Percentiles rank a stretch among this genome's conserved stretches.
Evolutionary conservation across 148 eudicot genomes (phyloP).

Genomic region (Arbutus unedo): DNA sequence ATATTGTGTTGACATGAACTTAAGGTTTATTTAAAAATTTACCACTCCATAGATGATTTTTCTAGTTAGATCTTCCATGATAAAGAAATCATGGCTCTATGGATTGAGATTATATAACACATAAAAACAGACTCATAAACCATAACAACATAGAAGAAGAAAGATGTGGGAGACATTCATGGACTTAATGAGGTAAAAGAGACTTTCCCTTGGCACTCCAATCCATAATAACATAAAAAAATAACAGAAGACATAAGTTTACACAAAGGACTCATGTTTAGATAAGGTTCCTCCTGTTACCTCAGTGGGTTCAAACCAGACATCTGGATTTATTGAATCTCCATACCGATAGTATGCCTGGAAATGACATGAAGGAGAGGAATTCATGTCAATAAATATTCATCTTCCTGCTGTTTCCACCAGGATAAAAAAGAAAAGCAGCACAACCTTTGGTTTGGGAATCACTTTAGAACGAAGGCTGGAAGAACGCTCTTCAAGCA

Average conservation of each 20-base stretch:
- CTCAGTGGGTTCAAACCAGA: conserved; percentile 94
- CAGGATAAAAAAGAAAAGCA: conserved; percentile 8
- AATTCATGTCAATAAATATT: conserved; percentile 13
- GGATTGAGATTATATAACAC: background rate
- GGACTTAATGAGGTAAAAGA: background rate
- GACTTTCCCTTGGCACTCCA: background rate
- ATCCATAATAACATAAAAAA: background rate
- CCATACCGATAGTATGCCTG: conserved; percentile 84
- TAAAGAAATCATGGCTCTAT: background rate
- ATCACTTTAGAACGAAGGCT: conserved; percentile 86
- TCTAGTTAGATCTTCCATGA: background rate
- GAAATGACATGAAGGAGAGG: conserved; percentile 18
- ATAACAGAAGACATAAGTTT: background rate
- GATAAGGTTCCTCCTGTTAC: conserved; percentile 29
- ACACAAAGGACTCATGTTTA: background rate
- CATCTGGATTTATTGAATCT: conserved; percentile 75
- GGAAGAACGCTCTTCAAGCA: conserved; percentile 78
- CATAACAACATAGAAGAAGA: background rate
- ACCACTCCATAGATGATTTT: background rate
- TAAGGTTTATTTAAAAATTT: background rate
- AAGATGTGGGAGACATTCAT: background rate
- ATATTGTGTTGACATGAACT: background rate
- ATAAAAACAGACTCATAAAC: background rate
- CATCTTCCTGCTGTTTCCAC: background rate
- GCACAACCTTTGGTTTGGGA: conserved; percentile 67